Evolutionary conservation across 495 filamentous ascomycete species (phyloP), one percentile per base, ranked within the genome.

Genomic region (Hypomontagnella submonticulosa): DNA sequence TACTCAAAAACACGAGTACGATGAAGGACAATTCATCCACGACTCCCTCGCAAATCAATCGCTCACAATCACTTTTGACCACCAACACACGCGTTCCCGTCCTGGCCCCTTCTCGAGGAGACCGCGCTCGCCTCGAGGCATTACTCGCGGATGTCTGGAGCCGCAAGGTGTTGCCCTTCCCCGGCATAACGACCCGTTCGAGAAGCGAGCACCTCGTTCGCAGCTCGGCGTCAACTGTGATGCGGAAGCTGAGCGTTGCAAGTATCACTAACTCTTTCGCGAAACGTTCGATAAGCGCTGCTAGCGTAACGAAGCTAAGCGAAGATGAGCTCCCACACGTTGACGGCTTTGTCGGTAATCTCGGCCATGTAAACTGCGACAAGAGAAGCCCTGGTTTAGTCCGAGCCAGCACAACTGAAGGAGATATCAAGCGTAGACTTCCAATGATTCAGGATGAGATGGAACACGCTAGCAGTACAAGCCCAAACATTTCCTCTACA

Each of bases 1-100:
- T 97, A 36, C 92, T 99, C 71, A 93, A 90, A 69, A 96, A 96
- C 67, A 97, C 95, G 1, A 87, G 89, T 71, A 87, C 85, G 15
- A 82, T 87, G 19, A 88, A 89, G 59, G 85, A 87, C 47, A 75
- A 73, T 20, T 51, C 72, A 41, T 57, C 75, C 8, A 60, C 68
- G 42, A 60, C 78, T 23, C 69, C 76, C 10, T 71, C 84, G 8
- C 75, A 78, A 48, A 85, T 92, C 53, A 87, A 84, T 60, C 81
- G 91, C 40, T 93, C 90, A 8, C 86, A 89, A 50, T 92, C 90
- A 4, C 80, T 92, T 42, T 75, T 90, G 13, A 86, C 84, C 18
- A 84, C 88, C 1, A 87, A 84, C 64, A 65, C 65, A 44, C 83
- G 85, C 32, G 79, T 89, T 20, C 84, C 85, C n/a, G 79, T 87